Evolutionary conservation across 257 asterid genomes (phyloP).

Genomic region (Solanum chmielewskii): DNA sequence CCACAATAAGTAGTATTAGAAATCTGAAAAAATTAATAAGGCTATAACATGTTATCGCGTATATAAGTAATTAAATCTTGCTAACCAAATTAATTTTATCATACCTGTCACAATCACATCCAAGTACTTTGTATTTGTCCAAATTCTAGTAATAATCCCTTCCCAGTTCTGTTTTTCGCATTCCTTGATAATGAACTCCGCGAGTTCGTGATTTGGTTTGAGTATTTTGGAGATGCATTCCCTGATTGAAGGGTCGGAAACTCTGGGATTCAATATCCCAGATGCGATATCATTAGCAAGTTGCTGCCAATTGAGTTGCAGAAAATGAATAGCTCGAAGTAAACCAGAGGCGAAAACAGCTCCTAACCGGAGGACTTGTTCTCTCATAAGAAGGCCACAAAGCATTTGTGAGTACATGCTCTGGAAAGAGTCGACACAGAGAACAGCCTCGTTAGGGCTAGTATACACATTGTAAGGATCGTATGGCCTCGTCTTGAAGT

Average conservation of each 20-base stretch:
- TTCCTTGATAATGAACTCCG: conserved; percentile 27
- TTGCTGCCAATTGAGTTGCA: conserved; percentile 51
- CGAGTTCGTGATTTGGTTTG: conserved; percentile 29
- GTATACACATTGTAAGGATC: conserved; percentile 64
- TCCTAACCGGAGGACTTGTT: conserved; percentile 62
- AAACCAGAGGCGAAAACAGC: conserved; percentile 82
- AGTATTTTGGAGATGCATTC: conserved; percentile 26
- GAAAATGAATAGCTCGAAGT: conserved; percentile 65
- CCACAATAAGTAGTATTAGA: neutral
- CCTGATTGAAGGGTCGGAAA: conserved; percentile 25
- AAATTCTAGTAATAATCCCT: conserved; percentile 50
- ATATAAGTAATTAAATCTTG: neutral
- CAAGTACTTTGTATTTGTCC: conserved; percentile 70
- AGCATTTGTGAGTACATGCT: conserved; percentile 87
- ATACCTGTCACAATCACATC: conserved; percentile 9
- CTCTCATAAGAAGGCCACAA: conserved; percentile 60
- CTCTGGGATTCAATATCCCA: conserved; percentile 35
- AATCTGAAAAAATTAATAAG: neutral
- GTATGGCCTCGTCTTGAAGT: conserved; percentile 54
- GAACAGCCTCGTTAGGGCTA: conserved; percentile 72
- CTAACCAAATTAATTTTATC: neutral
- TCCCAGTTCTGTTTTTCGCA: conserved; percentile 70
- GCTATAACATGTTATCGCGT: neutral
- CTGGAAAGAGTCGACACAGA: conserved; percentile 62
- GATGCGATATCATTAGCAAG: conserved; percentile 44